Evolutionary conservation across 495 filamentous ascomycete genomes (phyloP), one percentile per base, ranked within the genome.

Genomic region (Podospora pseudopauciseta): DNA sequence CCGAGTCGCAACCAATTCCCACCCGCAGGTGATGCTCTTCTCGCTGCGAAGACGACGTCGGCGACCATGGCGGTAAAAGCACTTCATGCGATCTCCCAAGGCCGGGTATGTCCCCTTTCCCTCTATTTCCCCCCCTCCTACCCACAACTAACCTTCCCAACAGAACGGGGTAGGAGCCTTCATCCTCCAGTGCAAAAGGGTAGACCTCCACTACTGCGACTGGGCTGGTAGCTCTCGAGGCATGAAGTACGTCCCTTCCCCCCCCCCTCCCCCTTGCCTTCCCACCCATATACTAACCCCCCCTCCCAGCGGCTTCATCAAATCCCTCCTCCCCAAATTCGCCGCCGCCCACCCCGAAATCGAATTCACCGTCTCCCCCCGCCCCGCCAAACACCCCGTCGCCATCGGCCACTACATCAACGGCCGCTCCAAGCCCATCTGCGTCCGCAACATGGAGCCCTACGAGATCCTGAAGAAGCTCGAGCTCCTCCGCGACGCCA

Each of bases 111-210:
- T 69, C 19, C 4, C 26, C 2, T 39, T 7, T 1, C 59, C 54
- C 3, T 16, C 16, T 44, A 4, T 44, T 26, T 9, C 23, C 34
- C 3, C 19, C 27, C 9, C 0, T 13, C 15, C 39, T 11, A 23
- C 23, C 34, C 3, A 16, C 26, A 5, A 49, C 5, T 58, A 44
- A 49, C 23, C 57, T 9, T 39, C 23, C n/a, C 11, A 11, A 3
- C 68, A 97, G 92, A 99, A 99, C 81, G 95, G 95, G 84, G 87
- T 97, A 71, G 95, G 93, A 67, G 92, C 94, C 72, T 99, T 98
- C 82, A 92, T 99, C 79, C 86, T 97, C 68, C 94, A 97, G 87
- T 99, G 95, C 87, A 96, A 91, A 81, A 90, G 90, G 70, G 85
- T 99, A 76, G 92, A 97, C 76, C 91, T 99, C 75, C 92, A 96